A percentile compares a stretch with the other conserved stretches of the same genome.
Evolutionary conservation across 2,329 filamentous ascomycete genomes (phyloP).

Genomic region (Sporothrix variecibatus): DNA sequence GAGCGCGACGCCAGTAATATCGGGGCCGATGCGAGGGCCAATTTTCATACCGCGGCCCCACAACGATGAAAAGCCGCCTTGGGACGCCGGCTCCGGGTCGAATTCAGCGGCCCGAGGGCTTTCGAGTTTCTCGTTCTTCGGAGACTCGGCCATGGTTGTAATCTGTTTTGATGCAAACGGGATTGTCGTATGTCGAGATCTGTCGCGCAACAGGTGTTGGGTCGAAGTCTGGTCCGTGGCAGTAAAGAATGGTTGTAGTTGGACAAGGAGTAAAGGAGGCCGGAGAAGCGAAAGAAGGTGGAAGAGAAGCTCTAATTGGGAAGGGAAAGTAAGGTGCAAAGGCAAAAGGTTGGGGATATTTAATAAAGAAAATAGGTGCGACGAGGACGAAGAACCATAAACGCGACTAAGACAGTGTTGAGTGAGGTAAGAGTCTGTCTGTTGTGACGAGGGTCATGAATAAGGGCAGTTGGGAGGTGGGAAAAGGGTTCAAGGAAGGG

Average conservation of each 20-base stretch:
- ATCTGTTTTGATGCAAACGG: background rate
- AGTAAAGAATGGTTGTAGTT: background rate
- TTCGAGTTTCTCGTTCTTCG: constrained; percentile 17
- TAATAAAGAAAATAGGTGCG: background rate
- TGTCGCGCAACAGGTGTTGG: background rate
- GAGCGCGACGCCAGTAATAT: constrained; percentile 40
- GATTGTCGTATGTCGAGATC: background rate
- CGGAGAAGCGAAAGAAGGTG: background rate
- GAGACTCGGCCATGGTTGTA: constrained; percentile 29
- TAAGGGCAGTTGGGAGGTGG: background rate
- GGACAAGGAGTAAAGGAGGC: background rate
- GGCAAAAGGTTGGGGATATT: background rate
- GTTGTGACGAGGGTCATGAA: background rate
- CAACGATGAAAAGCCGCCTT: constrained; percentile 41
- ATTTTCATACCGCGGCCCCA: constrained; percentile 47
- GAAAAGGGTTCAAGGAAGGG: background rate
- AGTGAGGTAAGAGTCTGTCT: background rate
- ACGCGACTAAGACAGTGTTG: background rate
- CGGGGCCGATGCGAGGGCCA: constrained; percentile 55
- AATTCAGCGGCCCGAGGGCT: constrained; percentile 15
- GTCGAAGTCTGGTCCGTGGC: background rate
- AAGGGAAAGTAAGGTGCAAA: background rate
- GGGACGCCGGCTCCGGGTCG: constrained; percentile 28
- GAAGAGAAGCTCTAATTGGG: background rate
- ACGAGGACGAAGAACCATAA: background rate